phyloP scores from a whole-genome alignment of 305 asterid genomes.

The Fraxinus sp. region DNA sequence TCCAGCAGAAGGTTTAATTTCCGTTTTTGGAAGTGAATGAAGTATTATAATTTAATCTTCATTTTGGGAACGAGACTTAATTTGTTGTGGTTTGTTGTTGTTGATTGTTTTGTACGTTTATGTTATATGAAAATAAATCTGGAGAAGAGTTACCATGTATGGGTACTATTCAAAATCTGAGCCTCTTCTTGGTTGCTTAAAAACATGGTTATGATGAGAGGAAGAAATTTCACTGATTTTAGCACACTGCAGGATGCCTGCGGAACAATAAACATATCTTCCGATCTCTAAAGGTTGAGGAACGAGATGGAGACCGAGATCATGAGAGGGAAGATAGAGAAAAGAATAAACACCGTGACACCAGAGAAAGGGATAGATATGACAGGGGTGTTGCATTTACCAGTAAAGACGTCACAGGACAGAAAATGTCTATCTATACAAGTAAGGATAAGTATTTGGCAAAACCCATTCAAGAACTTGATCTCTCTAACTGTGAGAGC shows the following conservation, averaged over 20 bases:
- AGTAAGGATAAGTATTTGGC: conserved; percentile 69
- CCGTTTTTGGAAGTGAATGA: background rate
- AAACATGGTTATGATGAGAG: conserved; percentile 9
- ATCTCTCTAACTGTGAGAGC: conserved; percentile 80
- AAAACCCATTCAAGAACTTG: conserved; percentile 97
- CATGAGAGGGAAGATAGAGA: conserved; percentile 63
- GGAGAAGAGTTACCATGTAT: background rate
- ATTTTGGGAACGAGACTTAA: conserved; percentile 2
- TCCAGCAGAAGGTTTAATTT: conserved; percentile 18
- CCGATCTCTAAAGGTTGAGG: conserved; percentile 53
- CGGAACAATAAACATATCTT: conserved; percentile 53
- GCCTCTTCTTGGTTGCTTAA: conserved; percentile 16
- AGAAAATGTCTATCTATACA: conserved; percentile 53
- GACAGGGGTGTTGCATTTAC: conserved; percentile 52
- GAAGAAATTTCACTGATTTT: conserved; percentile 21
- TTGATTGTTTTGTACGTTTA: conserved; percentile 25
- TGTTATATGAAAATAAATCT: background rate
- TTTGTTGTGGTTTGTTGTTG: conserved; percentile 22
- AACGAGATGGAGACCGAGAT: conserved; percentile 54
- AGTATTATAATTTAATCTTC: conserved; percentile 4
- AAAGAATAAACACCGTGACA: conserved; percentile 51
- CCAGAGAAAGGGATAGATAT: conserved; percentile 65
- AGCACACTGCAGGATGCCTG: conserved; percentile 56
- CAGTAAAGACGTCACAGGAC: conserved; percentile 63
- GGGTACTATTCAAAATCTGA: conserved; percentile 7